A percentile compares a stretch with the other conserved stretches of the same genome.
Conservation (phyloP, 2,329 filamentous ascomycete genomes). For the Penicillium occitanis region DNA sequence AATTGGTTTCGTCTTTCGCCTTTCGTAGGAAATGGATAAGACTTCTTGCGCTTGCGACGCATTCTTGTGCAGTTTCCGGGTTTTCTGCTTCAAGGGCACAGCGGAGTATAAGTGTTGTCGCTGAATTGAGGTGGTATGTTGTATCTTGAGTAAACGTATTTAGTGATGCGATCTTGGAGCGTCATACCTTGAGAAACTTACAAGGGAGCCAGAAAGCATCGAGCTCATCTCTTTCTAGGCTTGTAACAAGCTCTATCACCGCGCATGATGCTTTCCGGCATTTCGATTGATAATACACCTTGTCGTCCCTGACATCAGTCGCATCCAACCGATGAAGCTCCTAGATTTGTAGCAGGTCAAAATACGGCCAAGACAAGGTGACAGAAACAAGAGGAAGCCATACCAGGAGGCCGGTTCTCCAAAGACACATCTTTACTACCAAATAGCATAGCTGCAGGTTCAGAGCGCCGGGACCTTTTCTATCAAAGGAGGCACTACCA, state of each 20-base stretch:
- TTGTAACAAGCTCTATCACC: slow-evolving; percentile 28
- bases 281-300: slow-evolving; percentile 25
- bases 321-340: slow-evolving; percentile 37
- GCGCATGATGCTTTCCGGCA: slow-evolving; percentile 28
- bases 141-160: slow-evolving; percentile 24
- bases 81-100: slow-evolving; percentile 25
- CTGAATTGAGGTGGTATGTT: slow-evolving; percentile 33
- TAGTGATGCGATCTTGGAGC: not conserved
- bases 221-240: slow-evolving; percentile 26
- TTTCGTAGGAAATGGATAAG: slow-evolving; percentile 24
- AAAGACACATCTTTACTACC: slow-evolving; percentile 46
- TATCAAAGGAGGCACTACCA: slow-evolving; percentile 35
- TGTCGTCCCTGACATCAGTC: slow-evolving; percentile 23
- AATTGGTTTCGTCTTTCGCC: slow-evolving; percentile 23
- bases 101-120: slow-evolving; percentile 25
- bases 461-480: slow-evolving; percentile 45
- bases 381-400: not conserved
- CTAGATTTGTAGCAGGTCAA: slow-evolving; percentile 5
- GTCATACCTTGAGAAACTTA: slow-evolving; percentile 21
- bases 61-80: slow-evolving; percentile 21
- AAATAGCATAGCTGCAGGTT: slow-evolving; percentile 53
- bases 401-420: slow-evolving; percentile 38
- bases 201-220: slow-evolving; percentile 33
- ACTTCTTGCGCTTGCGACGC: slow-evolving; percentile 20
- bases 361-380: not conserved